Conservation (phyloP, 352 stramenopile species). For the Aphanomyces euteiches region DNA sequence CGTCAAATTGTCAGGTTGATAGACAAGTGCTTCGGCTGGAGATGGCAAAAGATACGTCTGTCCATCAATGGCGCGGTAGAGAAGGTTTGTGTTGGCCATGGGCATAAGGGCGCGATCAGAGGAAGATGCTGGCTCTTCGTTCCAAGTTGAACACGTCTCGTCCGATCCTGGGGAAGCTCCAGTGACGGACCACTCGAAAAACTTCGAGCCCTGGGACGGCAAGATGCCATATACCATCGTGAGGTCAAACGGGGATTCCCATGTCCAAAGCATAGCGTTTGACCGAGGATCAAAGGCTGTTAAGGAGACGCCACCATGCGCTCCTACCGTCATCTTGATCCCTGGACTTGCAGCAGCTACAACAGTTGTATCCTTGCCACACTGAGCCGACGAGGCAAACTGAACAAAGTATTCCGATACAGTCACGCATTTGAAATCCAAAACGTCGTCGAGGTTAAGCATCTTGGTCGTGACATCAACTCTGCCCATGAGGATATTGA, state of each 20-base stretch:
- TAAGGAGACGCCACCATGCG: constrained; percentile 59
- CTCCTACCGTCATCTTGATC: constrained; percentile 48
- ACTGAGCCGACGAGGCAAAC: constrained; percentile 55
- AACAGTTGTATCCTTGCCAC: constrained; percentile 41
- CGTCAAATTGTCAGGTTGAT: neutral
- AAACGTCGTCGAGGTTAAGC: constrained; percentile 58
- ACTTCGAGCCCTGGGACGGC: constrained; percentile 16
- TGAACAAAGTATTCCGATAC: constrained; percentile 83
- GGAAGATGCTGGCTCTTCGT: neutral
- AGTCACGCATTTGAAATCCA: constrained; percentile 61
- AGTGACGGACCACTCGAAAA: constrained; percentile 26
- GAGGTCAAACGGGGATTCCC: constrained; percentile 13
- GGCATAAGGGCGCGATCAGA: too few species aligned
- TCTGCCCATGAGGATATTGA: constrained; percentile 59
- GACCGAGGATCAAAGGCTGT: constrained; percentile 69
- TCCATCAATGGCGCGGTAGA: constrained; percentile 32
- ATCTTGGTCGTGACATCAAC: constrained; percentile 69
- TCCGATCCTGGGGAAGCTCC: neutral
- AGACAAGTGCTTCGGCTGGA: neutral
- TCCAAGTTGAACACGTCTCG: neutral
- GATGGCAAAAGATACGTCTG: constrained; percentile 21
- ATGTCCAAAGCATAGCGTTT: constrained; percentile 65
- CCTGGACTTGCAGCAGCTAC: constrained; percentile 48
- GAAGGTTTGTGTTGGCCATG: constrained; percentile 36
- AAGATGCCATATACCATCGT: constrained; percentile 30